Percentiles rank a stretch among this genome's conserved stretches.
phyloP scores from a whole-genome alignment of 352 stramenopile genomes.

The Blastocystis sp. region DNA sequence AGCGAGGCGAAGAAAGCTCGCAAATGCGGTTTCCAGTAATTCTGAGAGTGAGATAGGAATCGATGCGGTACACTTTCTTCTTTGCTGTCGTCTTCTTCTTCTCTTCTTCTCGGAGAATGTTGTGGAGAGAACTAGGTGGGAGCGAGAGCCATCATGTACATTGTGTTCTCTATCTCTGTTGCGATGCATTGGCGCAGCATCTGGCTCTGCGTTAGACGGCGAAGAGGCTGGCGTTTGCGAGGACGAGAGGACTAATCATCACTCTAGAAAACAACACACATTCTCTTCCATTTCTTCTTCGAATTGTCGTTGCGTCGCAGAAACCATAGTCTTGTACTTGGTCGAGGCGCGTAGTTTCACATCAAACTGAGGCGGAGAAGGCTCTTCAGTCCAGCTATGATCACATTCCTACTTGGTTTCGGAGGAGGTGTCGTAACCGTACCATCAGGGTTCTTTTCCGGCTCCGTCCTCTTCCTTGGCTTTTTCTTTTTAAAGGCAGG shows the following conservation, averaged over 20 bases:
- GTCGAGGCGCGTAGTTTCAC: conserved; percentile 23
- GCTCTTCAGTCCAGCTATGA: not conserved
- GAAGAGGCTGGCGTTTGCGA: not conserved
- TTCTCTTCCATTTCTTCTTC: conserved; percentile 28
- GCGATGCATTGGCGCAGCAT: conserved; percentile 33
- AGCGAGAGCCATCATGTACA: not conserved
- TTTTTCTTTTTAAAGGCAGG: conserved; percentile 53
- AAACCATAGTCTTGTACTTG: conserved; percentile 25
- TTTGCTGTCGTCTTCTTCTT: conserved; percentile 21
- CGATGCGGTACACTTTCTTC: not conserved
- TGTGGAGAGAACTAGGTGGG: conserved; percentile 12
- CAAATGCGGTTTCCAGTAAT: conserved; percentile 31
- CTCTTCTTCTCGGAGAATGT: conserved; percentile 50
- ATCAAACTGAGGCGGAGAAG: not conserved
- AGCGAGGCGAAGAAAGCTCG: not conserved
- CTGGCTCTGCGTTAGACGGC: not conserved
- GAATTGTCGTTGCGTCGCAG: not conserved
- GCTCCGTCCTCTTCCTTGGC: conserved; percentile 9
- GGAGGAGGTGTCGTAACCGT: not conserved
- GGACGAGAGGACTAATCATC: not conserved
- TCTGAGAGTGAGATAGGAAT: not conserved
- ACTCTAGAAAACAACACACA: not conserved
- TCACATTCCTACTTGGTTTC: not conserved
- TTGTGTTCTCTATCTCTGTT: conserved; percentile 44
- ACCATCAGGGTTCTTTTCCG: not conserved